phyloP scores from a whole-genome alignment of 1,284 basidiomycete genomes.

The Austroboletus niveus region DNA sequence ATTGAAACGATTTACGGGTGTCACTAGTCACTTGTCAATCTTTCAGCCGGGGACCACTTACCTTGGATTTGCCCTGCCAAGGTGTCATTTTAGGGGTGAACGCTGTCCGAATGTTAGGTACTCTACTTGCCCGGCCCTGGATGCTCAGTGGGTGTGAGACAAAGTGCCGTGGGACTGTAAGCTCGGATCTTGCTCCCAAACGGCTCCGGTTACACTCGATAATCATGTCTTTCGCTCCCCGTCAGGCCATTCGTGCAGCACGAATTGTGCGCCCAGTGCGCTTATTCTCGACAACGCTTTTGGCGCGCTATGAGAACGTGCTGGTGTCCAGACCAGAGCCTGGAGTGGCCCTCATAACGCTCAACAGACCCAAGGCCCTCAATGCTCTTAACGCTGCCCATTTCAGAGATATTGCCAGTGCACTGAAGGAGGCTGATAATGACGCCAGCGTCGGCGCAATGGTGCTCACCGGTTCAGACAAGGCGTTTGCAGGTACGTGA shows the following conservation, averaged over 20 bases:
- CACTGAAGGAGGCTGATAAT: conserved; percentile 67
- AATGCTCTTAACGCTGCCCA: conserved; percentile 88
- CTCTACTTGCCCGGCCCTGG: too few relatives aligned
- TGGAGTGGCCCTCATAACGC: conserved; percentile 83
- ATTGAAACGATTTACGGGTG: too few relatives aligned
- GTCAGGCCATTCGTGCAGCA: conserved; percentile 2
- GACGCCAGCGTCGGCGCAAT: conserved; percentile 80
- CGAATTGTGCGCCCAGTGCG: conserved; percentile 9
- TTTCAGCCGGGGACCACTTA: too few relatives aligned
- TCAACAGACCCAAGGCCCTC: conserved; percentile 95
- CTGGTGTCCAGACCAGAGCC: conserved; percentile 72
- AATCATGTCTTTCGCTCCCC: conserved; percentile 16
- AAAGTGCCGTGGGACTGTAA: background rate
- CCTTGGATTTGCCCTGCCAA: too few relatives aligned
- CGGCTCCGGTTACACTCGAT: background rate
- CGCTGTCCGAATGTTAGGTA: too few relatives aligned
- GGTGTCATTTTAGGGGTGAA: too few relatives aligned
- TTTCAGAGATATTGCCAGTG: conserved; percentile 76
- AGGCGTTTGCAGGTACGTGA: conserved; percentile 83
- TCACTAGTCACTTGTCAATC: too few relatives aligned
- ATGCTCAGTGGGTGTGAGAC: conserved; percentile 1
- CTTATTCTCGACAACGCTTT: conserved; percentile 23
- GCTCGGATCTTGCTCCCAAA: background rate
- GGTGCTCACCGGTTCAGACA: conserved; percentile 91
- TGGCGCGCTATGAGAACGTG: conserved; percentile 61